Conservation (phyloP, 2,329 filamentous ascomycete species). For the Beauveria asiatica region DNA sequence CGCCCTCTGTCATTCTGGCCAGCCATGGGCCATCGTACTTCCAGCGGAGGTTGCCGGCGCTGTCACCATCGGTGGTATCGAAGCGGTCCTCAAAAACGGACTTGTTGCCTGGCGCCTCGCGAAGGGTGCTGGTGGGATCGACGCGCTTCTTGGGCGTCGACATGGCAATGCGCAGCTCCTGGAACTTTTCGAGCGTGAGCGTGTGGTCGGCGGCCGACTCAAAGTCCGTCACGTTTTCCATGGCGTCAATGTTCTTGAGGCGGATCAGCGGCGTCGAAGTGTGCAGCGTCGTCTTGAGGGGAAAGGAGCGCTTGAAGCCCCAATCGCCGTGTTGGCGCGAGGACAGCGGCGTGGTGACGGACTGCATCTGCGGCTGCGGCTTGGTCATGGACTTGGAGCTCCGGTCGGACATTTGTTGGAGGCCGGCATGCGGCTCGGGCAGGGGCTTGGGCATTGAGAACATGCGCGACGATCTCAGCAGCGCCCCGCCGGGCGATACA, state of each 20-base stretch:
- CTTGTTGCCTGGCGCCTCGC: conserved; percentile 23
- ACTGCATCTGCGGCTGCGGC: conserved; percentile 71
- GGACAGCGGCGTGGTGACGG: conserved; percentile 67
- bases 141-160: conserved; percentile 37
- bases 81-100: conserved; percentile 53
- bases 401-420: conserved; percentile 25
- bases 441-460: conserved; percentile 79
- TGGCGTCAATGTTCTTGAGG: conserved; percentile 70
- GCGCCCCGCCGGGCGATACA: conserved; percentile 53
- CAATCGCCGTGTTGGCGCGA: conserved; percentile 77
- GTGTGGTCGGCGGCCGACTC: conserved; percentile 73
- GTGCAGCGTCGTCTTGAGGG: conserved; percentile 63
- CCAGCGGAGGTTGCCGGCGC: conserved; percentile 46
- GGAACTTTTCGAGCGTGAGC: conserved; percentile 74
- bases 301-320: conserved; percentile 82
- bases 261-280: conserved; percentile 68
- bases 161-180: conserved; percentile 69
- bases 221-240: conserved; percentile 86
- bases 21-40: conserved; percentile 61
- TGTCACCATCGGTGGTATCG: conserved; percentile 40
- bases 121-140: conserved; percentile 11
- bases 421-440: conserved; percentile 48
- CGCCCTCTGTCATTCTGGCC: conserved; percentile 51
- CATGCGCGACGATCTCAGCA: conserved; percentile 80
- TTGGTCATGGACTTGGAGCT: conserved; percentile 48